Evolutionary conservation across 2,329 filamentous ascomycete species (phyloP), one percentile per base, ranked within the genome.

Genomic region (Neospermospora avenae): DNA sequence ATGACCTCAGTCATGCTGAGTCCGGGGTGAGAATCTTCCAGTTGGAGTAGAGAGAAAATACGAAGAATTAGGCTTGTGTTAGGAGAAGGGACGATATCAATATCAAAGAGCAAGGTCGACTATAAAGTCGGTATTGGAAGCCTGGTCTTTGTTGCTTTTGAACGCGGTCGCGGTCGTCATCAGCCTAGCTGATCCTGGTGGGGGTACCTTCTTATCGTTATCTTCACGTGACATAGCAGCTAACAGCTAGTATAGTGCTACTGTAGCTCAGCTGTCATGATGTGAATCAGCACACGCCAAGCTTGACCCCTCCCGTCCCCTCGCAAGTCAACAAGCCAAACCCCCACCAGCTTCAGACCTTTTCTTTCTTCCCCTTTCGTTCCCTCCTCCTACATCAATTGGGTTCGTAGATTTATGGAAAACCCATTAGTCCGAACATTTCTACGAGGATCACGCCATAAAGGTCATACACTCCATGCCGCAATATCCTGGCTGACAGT

Each of bases 1-100:
- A 70, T 64, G 24, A 70, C 57, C 57, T 72, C 67, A 6, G 67
- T 67, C 71, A 72, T 71, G 24, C 55, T 69, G 45, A 25, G 18
- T 55, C n/a, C 24, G 25, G 28, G 34, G 16, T 18, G 13, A 4
- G 34, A 28, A 22, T 7, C 8, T 14, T 18, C 14, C 16, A 31
- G 28, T 37, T 22, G 28, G 11, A 31, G 31, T 22, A 34, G 28
- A 22, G 10, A 37, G 14, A 28, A 35, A 37, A 45, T 8, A n/a
- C n/a, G n/a, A n/a, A n/a, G n/a, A 11, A 24, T 28, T 37, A 18
- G 22, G 8, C 11, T 4, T 4, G 22, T 37, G 28, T 31, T 31
- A 10, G 11, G 28, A 31, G 28, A 31, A 31, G 2, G 11, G n/a
- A n/a, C n/a, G n/a, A n/a, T n/a, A 31, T 31, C 11, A 10, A 10